Conservation (phyloP, 495 filamentous ascomycete species). For the Aspergillus nidulans region DNA sequence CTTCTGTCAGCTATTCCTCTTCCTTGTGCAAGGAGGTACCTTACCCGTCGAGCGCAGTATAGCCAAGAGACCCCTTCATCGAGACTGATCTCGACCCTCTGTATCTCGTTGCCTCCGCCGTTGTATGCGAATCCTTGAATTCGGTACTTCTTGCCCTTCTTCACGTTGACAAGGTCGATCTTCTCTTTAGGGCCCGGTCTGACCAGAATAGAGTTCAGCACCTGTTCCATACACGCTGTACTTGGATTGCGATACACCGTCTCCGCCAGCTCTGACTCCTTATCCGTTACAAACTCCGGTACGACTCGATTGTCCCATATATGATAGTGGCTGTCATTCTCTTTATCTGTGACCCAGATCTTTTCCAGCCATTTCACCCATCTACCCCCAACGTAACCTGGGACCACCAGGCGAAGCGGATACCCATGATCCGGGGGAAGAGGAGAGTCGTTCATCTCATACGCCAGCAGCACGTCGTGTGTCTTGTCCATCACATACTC, state of each 20-base stretch:
- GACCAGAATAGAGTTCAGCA: slow-evolving; percentile 17
- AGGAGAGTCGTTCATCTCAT: slow-evolving; percentile 50
- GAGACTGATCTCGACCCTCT: slow-evolving; percentile 52
- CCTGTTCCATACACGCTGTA: slow-evolving; percentile 18
- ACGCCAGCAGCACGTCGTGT: slow-evolving; percentile 59
- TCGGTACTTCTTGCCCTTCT: slow-evolving; percentile 18
- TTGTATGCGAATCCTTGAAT: slow-evolving; percentile 57
- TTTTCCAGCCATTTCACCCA: slow-evolving; percentile 57
- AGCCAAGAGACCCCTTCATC: slow-evolving; percentile 51
- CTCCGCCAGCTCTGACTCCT: slow-evolving; percentile 22
- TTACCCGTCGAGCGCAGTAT: slow-evolving; percentile 16
- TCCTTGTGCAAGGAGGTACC: not conserved
- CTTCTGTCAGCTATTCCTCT: not conserved
- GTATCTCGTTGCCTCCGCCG: slow-evolving; percentile 51
- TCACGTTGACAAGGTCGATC: slow-evolving; percentile 16
- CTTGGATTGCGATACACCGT: slow-evolving; percentile 15
- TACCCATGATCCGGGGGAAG: slow-evolving; percentile 57
- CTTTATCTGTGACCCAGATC: slow-evolving; percentile 50
- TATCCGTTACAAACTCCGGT: slow-evolving; percentile 24
- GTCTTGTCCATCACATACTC: slow-evolving; percentile 47
- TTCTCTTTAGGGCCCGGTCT: slow-evolving; percentile 25
- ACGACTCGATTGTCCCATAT: slow-evolving; percentile 32
- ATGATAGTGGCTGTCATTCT: slow-evolving; percentile 37
- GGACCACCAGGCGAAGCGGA: slow-evolving; percentile 53
- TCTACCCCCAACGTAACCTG: slow-evolving; percentile 53